Evolutionary conservation across 2,329 filamentous ascomycete genomes (phyloP).

Genomic region (Geosmithia morbida): DNA sequence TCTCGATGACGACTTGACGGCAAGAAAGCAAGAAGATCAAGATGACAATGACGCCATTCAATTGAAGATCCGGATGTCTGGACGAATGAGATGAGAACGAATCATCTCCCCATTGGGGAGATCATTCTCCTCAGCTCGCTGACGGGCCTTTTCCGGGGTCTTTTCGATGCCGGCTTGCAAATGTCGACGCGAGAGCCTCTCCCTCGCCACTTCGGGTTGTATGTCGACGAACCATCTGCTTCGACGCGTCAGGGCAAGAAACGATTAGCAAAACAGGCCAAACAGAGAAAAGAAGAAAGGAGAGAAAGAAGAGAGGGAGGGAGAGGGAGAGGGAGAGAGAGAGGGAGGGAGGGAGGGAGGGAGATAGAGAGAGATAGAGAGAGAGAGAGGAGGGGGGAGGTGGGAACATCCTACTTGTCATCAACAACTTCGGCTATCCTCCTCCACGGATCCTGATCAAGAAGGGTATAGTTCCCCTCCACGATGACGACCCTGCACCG

Average conservation of each 20-base stretch:
- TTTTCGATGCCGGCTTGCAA: conserved; percentile 13
- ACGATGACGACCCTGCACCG: conserved; percentile 32
- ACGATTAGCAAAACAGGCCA: not conserved
- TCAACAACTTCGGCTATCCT: conserved; percentile 1
- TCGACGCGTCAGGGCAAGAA: not conserved
- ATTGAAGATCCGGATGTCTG: conserved; percentile 10
- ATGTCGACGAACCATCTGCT: conserved; percentile 15
- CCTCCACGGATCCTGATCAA: conserved; percentile 1
- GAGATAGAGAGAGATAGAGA: not conserved
- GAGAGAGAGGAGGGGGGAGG: not conserved
- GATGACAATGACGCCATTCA: conserved; percentile 3
- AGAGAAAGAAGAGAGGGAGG: no score
- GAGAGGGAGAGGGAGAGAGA: not conserved
- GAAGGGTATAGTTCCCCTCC: conserved; percentile 29
- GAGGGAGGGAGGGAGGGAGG: no score
- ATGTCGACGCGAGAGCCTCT: conserved; percentile 11
- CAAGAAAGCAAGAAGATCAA: no score
- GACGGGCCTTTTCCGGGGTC: conserved; percentile 8
- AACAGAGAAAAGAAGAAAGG: not conserved
- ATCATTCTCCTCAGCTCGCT: conserved; percentile 13
- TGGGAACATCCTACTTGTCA: not conserved
- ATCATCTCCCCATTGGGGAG: conserved; percentile 14
- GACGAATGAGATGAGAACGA: conserved; percentile 8
- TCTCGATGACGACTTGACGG: no score
- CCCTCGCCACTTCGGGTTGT: conserved; percentile 7